phyloP scores from a whole-genome alignment of 192 early-diverging fungal species.

The Linderina pennispora region DNA sequence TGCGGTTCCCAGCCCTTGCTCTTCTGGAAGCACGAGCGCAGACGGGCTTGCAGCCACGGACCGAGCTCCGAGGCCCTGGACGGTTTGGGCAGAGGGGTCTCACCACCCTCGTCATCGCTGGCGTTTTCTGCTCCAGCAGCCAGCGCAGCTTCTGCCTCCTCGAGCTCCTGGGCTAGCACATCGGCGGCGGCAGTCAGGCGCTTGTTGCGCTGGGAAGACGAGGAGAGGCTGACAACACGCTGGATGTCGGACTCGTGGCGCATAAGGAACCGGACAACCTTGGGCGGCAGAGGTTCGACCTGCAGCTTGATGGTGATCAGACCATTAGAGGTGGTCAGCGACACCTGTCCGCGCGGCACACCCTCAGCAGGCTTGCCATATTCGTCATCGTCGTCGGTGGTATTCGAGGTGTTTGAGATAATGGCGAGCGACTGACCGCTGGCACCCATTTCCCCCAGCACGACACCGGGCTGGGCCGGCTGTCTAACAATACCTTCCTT shows the following conservation, averaged over 20 bases:
- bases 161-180: slow-evolving; percentile 8
- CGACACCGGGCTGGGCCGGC: slow-evolving; percentile 25
- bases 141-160: slow-evolving; percentile 6
- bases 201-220: slow-evolving; percentile 27
- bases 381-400: slow-evolving; percentile 65
- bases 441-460: slow-evolving; percentile 26
- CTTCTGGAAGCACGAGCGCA: slow-evolving; percentile 24
- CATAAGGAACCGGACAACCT: slow-evolving; percentile 23
- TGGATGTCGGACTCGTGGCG: slow-evolving; percentile 37
- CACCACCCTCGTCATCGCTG: slow-evolving; percentile 11
- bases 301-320: slow-evolving; percentile 32
- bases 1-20: slow-evolving; percentile 46
- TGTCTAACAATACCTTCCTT: slow-evolving; percentile 80
- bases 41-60: slow-evolving; percentile 28
- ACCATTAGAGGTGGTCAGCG: slow-evolving; percentile 37
- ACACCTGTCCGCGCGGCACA: slow-evolving; percentile 33
- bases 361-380: slow-evolving; percentile 10
- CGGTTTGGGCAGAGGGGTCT: slow-evolving; percentile 12
- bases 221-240: slow-evolving; percentile 20
- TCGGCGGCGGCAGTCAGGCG: slow-evolving; percentile 23
- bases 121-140: neutral
- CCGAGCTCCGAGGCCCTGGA: slow-evolving; percentile 37
- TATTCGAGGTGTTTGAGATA: slow-evolving; percentile 35
- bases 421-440: slow-evolving; percentile 34
- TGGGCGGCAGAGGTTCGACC: slow-evolving; percentile 40